Percentiles rank a stretch among this genome's conserved stretches.
These are phyloP conservation scores for Penstemon eatonii DNA, from an alignment of 257 asterid genomes.

Conservation along the genomic window DNA sequence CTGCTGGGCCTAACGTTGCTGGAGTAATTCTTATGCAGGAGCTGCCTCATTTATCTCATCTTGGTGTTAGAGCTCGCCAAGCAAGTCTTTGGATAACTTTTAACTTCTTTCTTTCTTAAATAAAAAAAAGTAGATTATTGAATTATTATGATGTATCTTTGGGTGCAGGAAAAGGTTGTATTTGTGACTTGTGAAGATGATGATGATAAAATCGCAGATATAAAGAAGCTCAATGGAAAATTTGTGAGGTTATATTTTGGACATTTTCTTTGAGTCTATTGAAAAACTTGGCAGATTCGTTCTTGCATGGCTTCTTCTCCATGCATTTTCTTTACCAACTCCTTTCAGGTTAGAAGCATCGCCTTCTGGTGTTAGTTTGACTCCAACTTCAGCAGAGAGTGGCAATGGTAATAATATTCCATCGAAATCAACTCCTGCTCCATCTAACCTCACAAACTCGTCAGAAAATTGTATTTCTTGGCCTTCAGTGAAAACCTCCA, in stretches of 20 bases:
- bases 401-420: constrained; percentile 33
- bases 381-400: constrained; percentile 45
- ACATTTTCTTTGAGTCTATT: not conserved
- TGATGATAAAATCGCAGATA: constrained; percentile 60
- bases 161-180: constrained; percentile 81
- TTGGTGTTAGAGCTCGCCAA: constrained; percentile 98
- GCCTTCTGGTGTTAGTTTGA: constrained; percentile 69
- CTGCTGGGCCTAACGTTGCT: constrained; percentile 74
- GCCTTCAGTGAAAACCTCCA: too few relatives aligned
- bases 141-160: not conserved
- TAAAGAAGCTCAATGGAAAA: constrained; percentile 57
- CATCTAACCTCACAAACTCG: constrained; percentile 31
- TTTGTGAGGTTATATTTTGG: constrained; percentile 63
- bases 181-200: constrained; percentile 96
- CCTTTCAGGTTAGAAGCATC: constrained; percentile 82
- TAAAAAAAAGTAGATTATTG: not conserved
- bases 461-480: constrained; percentile 26
- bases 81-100: constrained; percentile 41
- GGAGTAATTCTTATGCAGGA: constrained; percentile 92
- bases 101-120: not conserved
- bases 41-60: constrained; percentile 99
- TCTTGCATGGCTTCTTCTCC: not conserved
- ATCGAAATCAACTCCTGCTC: constrained; percentile 22
- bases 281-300: too few relatives aligned
- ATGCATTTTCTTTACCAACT: constrained; percentile 7